These are phyloP conservation scores for Fusarium globosum DNA, from an alignment of 2,329 filamentous ascomycete species.

Conservation along the genomic window DNA sequence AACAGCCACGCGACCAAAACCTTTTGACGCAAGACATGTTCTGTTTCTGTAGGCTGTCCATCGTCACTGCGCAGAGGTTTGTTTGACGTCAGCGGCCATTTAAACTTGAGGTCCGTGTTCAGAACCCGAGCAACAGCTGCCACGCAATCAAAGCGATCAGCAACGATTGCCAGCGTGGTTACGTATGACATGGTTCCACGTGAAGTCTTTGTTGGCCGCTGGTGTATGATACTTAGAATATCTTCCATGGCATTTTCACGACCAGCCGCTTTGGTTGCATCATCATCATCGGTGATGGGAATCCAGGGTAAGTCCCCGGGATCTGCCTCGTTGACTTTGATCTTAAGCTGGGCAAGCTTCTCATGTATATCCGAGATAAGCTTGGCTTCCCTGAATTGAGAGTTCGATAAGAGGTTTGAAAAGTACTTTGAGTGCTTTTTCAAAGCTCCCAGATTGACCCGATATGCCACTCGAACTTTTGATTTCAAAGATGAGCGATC, in stretches of 20 bases:
- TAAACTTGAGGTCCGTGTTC: constrained; percentile 61
- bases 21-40: constrained; percentile 77
- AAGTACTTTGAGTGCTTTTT: constrained; percentile 76
- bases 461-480: constrained; percentile 61
- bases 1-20: constrained; percentile 74
- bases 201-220: constrained; percentile 54
- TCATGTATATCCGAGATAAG: constrained; percentile 63
- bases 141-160: constrained; percentile 78
- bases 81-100: constrained; percentile 62
- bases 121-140: constrained; percentile 65
- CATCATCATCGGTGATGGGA: constrained; percentile 73
- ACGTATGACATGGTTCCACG: constrained; percentile 68
- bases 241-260: constrained; percentile 74
- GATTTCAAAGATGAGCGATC: constrained; percentile 51
- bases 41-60: constrained; percentile 58
- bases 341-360: constrained; percentile 58
- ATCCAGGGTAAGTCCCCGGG: constrained; percentile 70
- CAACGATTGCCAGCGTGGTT: constrained; percentile 75
- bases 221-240: constrained; percentile 74
- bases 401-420: constrained; percentile 71
- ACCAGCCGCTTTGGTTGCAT: constrained; percentile 69
- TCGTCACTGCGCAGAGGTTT: constrained; percentile 52
- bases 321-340: constrained; percentile 61
- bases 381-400: constrained; percentile 71
- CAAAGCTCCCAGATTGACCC: constrained; percentile 68